Evolutionary conservation across 106 monocot genomes (phyloP).

Genomic region (Dioscorea zingiberensis): DNA sequence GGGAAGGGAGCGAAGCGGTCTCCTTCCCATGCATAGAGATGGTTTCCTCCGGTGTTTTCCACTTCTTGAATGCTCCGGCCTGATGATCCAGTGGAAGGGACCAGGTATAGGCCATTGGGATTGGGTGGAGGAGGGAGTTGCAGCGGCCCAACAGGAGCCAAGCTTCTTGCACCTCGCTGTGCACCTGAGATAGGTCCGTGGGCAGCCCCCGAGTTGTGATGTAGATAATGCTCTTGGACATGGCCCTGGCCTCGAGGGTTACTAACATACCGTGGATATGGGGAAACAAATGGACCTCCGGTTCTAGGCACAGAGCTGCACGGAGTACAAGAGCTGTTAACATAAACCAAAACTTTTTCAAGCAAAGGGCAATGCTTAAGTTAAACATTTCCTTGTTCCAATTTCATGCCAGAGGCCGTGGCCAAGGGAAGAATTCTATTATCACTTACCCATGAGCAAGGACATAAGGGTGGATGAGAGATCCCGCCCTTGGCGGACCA

Average conservation of each 20-base stretch:
- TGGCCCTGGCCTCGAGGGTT: slow-evolving; percentile 15
- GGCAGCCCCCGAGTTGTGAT: slow-evolving; percentile 4
- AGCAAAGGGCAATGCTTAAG: too few species aligned
- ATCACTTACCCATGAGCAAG: slow-evolving; percentile 28
- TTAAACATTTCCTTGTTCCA: too few species aligned
- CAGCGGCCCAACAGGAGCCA: slow-evolving; percentile 15
- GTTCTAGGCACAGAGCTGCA: slow-evolving; percentile 37
- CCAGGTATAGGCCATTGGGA: slow-evolving; percentile 23
- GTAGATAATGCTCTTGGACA: slow-evolving; percentile 23
- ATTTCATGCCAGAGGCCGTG: too few species aligned
- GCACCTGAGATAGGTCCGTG: slow-evolving; percentile 4
- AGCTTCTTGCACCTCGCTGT: slow-evolving; percentile 8
- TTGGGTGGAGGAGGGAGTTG: slow-evolving; percentile 4
- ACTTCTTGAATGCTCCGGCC: slow-evolving; percentile 17
- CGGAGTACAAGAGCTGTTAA: too few species aligned
- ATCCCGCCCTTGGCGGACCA: slow-evolving; percentile 12
- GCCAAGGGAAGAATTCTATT: slow-evolving; percentile 1
- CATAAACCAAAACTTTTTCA: too few species aligned
- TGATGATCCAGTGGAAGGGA: slow-evolving; percentile 15
- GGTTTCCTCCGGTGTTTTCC: slow-evolving; percentile 19
- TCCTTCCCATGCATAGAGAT: slow-evolving; percentile 46
- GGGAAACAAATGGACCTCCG: slow-evolving; percentile 22
- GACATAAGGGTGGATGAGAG: slow-evolving; percentile 14
- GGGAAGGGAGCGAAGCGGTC: slow-evolving; percentile 43
- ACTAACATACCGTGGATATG: slow-evolving; percentile 35